Base-by-base conservation (phyloP, 2,329 filamentous ascomycete species). In the Periglandula ipomoeae region DNA sequence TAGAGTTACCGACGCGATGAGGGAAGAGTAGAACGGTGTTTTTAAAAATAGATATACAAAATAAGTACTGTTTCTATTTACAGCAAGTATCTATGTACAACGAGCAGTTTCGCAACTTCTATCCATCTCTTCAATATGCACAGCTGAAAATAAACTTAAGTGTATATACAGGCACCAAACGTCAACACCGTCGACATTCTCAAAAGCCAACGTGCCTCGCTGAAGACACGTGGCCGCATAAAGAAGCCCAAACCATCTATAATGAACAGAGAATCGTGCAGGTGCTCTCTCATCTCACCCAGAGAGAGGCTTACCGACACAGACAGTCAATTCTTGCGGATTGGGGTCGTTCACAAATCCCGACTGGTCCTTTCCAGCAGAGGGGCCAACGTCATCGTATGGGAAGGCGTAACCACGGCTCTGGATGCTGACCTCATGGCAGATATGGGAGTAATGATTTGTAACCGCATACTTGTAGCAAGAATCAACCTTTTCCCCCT, bases 401-500 rank as follows among this genome's bases (percentile, higher is more conserved):
- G 83, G 81, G 56, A 86, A 86, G 1, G 82, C 81, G 65, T 87
- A 87, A 8, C 84, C 83, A 44, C 72, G 71, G 8, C 76, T 70
- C 59, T 81, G 78, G 32, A 79, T 59, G 56, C 77, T 81, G 34
- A 71, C 70, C 51, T 70, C 74, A 63, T 87, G 83, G 51, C 82
- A 76, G 54, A 86, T 75, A 49, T 82, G 72, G 43, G 79, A 69
- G 61, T 84, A 87, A 62, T 87, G 82, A 63, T 87, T 86, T 38
- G 81, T 84, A 43, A 76, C 62, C 3, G 56, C 49, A 13, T 74
- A 64, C 13, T 61, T 55, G 63, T 85, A 85, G 60, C 82, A 85
- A 8, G 59, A 61, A 5, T 59, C 60, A 2, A 74, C 65, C 1
- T 58, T 53, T 59, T 78, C 76, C 45, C 70, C 69, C 48, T 76